phyloP scores from a whole-genome alignment of 805 yeast species.

The Ogataea henricii region DNA sequence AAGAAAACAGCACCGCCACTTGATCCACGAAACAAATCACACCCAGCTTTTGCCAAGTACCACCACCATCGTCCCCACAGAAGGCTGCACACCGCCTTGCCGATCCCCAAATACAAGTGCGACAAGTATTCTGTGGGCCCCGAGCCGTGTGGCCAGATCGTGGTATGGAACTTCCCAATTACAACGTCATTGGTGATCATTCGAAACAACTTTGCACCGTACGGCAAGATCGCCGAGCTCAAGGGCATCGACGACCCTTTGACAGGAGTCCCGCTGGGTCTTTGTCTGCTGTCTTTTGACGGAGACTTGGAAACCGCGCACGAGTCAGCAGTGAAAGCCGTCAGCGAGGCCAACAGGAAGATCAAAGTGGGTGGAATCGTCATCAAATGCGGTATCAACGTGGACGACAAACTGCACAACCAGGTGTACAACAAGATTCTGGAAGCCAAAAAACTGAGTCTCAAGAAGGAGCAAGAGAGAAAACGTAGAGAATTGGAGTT shows the following conservation, averaged over 20 bases:
- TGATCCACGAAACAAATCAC: constrained; percentile 26
- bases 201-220: constrained; percentile 56
- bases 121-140: constrained; percentile 77
- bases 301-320: constrained; percentile 56
- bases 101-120: constrained; percentile 43
- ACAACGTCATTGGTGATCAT: constrained; percentile 47
- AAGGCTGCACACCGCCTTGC: constrained; percentile 9
- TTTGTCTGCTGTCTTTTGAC: constrained; percentile 62
- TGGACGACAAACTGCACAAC: constrained; percentile 40
- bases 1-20: constrained; percentile 29
- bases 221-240: constrained; percentile 64
- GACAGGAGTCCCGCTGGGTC: constrained; percentile 78
- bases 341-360: constrained; percentile 39
- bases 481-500: constrained; percentile 26
- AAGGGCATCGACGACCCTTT: constrained; percentile 66
- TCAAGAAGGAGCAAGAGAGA: constrained; percentile 29
- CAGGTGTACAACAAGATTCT: constrained; percentile 33
- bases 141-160: constrained; percentile 68
- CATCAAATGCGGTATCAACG: constrained; percentile 55
- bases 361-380: constrained; percentile 54
- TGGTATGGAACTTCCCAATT: constrained; percentile 66
- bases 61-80: constrained; percentile 13
- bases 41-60: constrained; percentile 12
- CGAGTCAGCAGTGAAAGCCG: constrained; percentile 47
- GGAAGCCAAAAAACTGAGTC: constrained; percentile 41